phyloP scores from a whole-genome alignment of 495 filamentous ascomycete species.

The Penicillium lividum region DNA sequence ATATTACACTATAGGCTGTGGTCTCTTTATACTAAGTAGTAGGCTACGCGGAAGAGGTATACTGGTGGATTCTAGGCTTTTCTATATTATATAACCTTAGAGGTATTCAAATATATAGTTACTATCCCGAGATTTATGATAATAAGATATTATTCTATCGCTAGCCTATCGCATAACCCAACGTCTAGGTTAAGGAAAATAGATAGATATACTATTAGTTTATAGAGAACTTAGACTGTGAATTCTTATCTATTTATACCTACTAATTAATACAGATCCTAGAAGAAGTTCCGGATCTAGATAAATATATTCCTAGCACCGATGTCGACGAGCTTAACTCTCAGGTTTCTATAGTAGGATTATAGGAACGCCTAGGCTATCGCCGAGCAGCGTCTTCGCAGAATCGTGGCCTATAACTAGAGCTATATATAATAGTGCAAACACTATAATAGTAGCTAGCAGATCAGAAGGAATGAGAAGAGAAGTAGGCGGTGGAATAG shows the following conservation, averaged over 20 bases:
- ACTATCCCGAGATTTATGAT: constrained; percentile 10
- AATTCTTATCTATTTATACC: constrained; percentile 9
- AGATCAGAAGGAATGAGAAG: constrained; percentile 8
- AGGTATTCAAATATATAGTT: constrained; percentile 5
- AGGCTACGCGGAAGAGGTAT: constrained; percentile 20
- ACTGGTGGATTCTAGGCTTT: constrained; percentile 40
- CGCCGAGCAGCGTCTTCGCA: constrained; percentile 9
- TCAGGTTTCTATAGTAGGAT: constrained; percentile 8
- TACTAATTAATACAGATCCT: constrained; percentile 1
- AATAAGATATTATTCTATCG: constrained; percentile 8
- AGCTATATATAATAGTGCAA: constrained; percentile 11
- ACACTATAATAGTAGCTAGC: constrained; percentile 7
- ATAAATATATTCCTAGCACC: background rate
- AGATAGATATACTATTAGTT: constrained; percentile 7
- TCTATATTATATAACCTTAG: constrained; percentile 46
- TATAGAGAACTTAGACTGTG: constrained; percentile 6
- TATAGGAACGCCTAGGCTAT: constrained; percentile 7
- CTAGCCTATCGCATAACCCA: constrained; percentile 6
- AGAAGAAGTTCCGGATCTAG: constrained; percentile 7
- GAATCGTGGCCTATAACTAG: constrained; percentile 10
- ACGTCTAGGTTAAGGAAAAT: constrained; percentile 5
- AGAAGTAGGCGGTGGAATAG: constrained; percentile 4
- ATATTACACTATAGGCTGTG: constrained; percentile 29
- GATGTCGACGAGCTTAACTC: constrained; percentile 7
- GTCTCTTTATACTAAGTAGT: constrained; percentile 24